phyloP scores from a whole-genome alignment of 75 land plant genomes.

The Sequoiadendron giganteum region DNA sequence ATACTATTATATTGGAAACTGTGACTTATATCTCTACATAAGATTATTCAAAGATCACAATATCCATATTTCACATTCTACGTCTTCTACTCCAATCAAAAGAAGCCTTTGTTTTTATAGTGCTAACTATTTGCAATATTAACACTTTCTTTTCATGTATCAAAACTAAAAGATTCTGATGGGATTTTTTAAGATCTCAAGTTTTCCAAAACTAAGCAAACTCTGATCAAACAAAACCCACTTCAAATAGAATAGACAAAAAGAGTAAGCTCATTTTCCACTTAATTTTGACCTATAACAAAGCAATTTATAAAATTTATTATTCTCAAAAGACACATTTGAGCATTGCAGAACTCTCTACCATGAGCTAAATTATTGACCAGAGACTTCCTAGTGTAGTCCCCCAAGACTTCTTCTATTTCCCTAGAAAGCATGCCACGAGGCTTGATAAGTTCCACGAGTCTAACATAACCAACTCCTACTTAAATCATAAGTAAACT shows the following conservation, averaged over 20 bases:
- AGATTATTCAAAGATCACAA: no score
- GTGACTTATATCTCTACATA: no score
- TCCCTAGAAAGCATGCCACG: conserved; percentile 55
- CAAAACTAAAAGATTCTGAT: no score
- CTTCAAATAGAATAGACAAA: conserved; percentile 70
- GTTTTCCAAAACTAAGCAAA: conserved; percentile 67
- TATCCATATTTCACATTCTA: no score
- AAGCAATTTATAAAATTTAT: conserved; percentile 24
- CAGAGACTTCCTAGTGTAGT: conserved; percentile 76
- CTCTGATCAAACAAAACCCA: conserved; percentile 78
- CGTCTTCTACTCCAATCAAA: no score
- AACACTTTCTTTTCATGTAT: no score
- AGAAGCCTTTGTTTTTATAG: no score
- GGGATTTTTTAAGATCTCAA: no score
- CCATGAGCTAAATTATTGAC: conserved; percentile 64
- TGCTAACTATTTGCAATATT: no score
- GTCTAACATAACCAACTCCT: conserved; percentile 70
- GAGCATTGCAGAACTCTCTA: conserved; percentile 81
- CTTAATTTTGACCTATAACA: conserved; percentile 13
- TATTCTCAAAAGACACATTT: conserved; percentile 62
- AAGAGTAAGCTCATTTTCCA: conserved; percentile 46
- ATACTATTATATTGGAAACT: no score
- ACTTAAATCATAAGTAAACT: conserved; percentile 75
- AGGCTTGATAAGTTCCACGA: conserved; percentile 89
- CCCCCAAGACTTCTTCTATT: conserved; percentile 66